Conservation (phyloP, 2,329 filamentous ascomycete species). For the Penicillium sp. region DNA sequence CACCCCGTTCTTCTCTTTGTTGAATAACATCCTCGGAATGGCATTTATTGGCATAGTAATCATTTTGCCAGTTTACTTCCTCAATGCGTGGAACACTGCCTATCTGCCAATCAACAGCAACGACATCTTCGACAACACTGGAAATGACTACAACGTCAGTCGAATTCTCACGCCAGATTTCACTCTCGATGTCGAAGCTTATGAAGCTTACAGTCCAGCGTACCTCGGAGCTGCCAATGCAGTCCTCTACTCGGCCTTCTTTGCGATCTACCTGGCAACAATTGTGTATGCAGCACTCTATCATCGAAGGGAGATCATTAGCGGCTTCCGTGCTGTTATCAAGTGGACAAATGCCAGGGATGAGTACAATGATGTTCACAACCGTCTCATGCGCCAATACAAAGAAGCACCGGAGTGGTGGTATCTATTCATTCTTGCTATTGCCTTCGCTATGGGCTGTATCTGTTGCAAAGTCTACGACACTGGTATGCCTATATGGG, state of each 20-base stretch:
- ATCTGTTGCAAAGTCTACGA: slow-evolving; percentile 54
- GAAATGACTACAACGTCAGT: slow-evolving; percentile 6
- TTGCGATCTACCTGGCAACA: slow-evolving; percentile 56
- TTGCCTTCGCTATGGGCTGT: slow-evolving; percentile 51
- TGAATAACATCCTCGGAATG: slow-evolving; percentile 38
- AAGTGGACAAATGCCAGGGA: slow-evolving; percentile 33
- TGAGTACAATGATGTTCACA: slow-evolving; percentile 48
- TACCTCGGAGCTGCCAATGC: slow-evolving; percentile 54
- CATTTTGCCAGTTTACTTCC: slow-evolving; percentile 13
- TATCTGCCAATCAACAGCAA: slow-evolving; percentile 16
- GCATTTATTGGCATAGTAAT: slow-evolving; percentile 26
- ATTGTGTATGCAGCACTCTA: slow-evolving; percentile 55
- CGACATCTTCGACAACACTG: slow-evolving; percentile 10
- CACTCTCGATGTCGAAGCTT: slow-evolving; percentile 50
- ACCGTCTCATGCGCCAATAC: slow-evolving; percentile 52
- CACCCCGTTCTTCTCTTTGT: slow-evolving; percentile 42
- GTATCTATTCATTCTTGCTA: slow-evolving; percentile 49
- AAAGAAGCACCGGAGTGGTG: slow-evolving; percentile 58
- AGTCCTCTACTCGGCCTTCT: slow-evolving; percentile 58
- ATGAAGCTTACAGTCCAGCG: slow-evolving; percentile 54
- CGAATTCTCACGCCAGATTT: slow-evolving; percentile 42
- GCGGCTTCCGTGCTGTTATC: slow-evolving; percentile 52
- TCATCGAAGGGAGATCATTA: slow-evolving; percentile 54
- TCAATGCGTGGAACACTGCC: slow-evolving; percentile 8
- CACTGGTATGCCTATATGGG: slow-evolving; percentile 47